phyloP scores from a whole-genome alignment of 2,329 filamentous ascomycete species.

The Colletotrichum kahawae region DNA sequence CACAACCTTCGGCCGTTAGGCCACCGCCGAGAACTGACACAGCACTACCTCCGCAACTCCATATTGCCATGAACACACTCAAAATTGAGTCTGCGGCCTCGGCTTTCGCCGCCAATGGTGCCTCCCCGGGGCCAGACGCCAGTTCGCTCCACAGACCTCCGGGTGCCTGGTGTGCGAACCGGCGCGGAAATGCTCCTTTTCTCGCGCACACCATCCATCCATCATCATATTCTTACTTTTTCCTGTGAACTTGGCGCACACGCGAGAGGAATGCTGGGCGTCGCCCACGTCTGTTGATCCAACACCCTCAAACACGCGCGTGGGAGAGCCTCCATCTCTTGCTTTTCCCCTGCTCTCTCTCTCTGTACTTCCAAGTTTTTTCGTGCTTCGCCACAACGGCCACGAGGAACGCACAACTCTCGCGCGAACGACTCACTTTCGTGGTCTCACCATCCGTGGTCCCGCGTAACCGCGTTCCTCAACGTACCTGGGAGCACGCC shows the following conservation, averaged over 20 bases:
- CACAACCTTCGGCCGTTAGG: conserved; percentile 4
- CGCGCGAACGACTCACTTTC: neutral
- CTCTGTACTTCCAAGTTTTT: neutral
- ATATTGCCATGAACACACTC: neutral
- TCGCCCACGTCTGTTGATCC: neutral
- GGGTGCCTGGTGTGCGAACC: neutral
- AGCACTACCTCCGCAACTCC: neutral
- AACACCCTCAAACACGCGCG: neutral
- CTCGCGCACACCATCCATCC: neutral
- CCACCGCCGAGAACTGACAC: neutral
- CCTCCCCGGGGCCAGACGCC: neutral
- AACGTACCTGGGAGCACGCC: neutral
- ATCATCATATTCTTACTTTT: neutral
- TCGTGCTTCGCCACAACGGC: neutral
- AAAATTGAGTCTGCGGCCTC: neutral
- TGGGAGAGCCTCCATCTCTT: neutral
- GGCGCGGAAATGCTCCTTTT: neutral
- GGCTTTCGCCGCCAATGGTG: neutral
- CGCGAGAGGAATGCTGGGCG: neutral
- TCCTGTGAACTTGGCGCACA: neutral
- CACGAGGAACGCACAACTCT: conserved; percentile 18
- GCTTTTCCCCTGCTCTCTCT: neutral
- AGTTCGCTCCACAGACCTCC: neutral
- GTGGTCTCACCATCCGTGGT: neutral
- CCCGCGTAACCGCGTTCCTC: conserved; percentile 15